Percentiles rank a stretch among this genome's conserved stretches.
Evolutionary conservation across 768 basidiomycete species (phyloP).

Genomic region (Amylocystis lapponica): DNA sequence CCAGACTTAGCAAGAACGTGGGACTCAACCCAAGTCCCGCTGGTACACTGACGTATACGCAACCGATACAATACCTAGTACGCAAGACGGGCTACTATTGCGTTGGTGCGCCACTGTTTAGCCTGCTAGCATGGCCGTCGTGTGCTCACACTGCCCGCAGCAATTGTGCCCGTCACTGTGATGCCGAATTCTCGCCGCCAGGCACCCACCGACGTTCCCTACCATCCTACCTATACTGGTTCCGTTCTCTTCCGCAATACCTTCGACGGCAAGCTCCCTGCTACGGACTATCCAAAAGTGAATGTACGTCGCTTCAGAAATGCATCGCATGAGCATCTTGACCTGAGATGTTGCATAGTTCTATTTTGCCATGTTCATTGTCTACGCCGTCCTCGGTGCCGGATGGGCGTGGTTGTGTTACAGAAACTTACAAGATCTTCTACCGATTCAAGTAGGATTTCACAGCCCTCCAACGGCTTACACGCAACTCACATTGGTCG

Average conservation of each 20-base stretch:
- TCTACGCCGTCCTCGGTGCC: constrained; percentile 64
- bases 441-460: constrained; percentile 74
- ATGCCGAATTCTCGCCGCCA: constrained; percentile 35
- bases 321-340: background rate
- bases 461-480: background rate
- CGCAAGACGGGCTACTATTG: constrained; percentile 93
- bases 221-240: constrained; percentile 76
- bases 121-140: background rate
- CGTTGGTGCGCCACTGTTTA: constrained; percentile 57
- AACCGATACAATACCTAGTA: constrained; percentile 80
- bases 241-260: constrained; percentile 80
- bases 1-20: constrained; percentile 11
- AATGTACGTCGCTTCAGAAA: constrained; percentile 46
- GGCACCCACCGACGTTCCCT: constrained; percentile 45
- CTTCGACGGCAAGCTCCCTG: constrained; percentile 84
- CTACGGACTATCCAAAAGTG: constrained; percentile 96
- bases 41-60: constrained; percentile 49
- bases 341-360: constrained; percentile 59
- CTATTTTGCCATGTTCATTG: constrained; percentile 77
- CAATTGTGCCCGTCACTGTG: constrained; percentile 86
- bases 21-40: constrained; percentile 43
- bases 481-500: background rate
- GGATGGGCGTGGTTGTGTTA: constrained; percentile 86
- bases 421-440: constrained; percentile 70
- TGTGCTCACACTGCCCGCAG: constrained; percentile 33